Base-by-base conservation (phyloP, 306 rosid species). In the Gynostemma pentaphyllum region DNA sequence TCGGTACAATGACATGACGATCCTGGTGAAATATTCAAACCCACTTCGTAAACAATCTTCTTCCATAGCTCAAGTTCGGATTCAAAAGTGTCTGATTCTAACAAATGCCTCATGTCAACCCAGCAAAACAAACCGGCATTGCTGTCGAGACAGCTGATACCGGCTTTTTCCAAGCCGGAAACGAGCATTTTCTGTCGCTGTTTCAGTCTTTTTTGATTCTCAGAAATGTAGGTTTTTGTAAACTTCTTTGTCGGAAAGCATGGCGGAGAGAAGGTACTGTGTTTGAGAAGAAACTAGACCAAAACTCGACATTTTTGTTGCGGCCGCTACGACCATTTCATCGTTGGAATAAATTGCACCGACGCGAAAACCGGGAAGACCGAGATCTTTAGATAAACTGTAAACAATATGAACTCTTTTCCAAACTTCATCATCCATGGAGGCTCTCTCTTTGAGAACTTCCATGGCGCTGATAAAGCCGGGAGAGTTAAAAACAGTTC, bases 71-170 rank as follows among this genome's bases (percentile, higher is more conserved):
- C 67, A 69, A 88, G 60, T 75, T 87, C 95, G 2, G 62, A 71
- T 73, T 78, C 77, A 73, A 81, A 44, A 68, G 77, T 61, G 79
- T 80, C 14, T 48, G 45, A 75, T 63, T 85, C 74, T 80, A 85
- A 45, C 13, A 80, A 12, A 27, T 87, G 87, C 24, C 81, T 82
- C 16, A 87, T 50, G 67, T 87, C 86, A 78, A 87, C 83, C 95
- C 95, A 88, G 26, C 89, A 85, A 46, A 88, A 88, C 68, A 88
- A 54, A 29, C 96, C 96, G 1, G 94, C 94, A 72, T 88, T 88
- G 21, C 96, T 88, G 19, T 79, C 46, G 72, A 88, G 70, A 23
- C 89, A 88, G 37, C 78, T 82, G 15, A 88, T 82, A 44, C 94
- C 89, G 0, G 81, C 75, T 45, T 75, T 75, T 39, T 61, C 67